These are phyloP conservation scores for Cladophialophora psammophila DNA, from an alignment of 2,329 filamentous ascomycete species.

Conservation along the genomic window DNA sequence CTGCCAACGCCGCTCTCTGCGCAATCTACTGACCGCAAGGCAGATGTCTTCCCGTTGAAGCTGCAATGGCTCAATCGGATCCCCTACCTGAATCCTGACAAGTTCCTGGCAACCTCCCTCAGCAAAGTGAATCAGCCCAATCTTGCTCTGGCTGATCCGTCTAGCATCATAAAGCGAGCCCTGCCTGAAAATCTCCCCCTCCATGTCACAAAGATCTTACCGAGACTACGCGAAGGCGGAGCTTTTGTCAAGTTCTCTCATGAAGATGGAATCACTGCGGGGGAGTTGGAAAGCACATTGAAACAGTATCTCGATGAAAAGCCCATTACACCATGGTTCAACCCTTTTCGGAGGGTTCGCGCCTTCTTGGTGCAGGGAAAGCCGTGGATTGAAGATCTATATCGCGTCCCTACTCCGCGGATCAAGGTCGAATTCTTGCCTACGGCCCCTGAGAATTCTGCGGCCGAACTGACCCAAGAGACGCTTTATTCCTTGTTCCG, in stretches of 20 bases:
- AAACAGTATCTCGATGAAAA: slow-evolving; percentile 70
- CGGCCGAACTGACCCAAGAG: slow-evolving; percentile 84
- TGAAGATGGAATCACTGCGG: slow-evolving; percentile 54
- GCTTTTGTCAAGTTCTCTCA: slow-evolving; percentile 87
- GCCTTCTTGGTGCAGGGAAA: slow-evolving; percentile 78
- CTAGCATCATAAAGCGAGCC: slow-evolving; percentile 64
- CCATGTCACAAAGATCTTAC: slow-evolving; percentile 80
- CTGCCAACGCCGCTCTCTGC: too few species aligned
- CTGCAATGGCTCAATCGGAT: slow-evolving; percentile 69
- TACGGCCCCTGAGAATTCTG: slow-evolving; percentile 71
- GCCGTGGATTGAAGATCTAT: slow-evolving; percentile 94
- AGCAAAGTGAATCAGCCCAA: slow-evolving; percentile 60
- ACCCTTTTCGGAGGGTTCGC: slow-evolving; percentile 75
- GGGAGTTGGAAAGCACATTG: slow-evolving; percentile 68
- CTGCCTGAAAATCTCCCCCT: slow-evolving; percentile 69
- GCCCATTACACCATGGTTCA: slow-evolving; percentile 88
- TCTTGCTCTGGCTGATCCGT: slow-evolving; percentile 63
- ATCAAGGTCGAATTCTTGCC: slow-evolving; percentile 86
- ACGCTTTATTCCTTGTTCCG: slow-evolving; percentile 86
- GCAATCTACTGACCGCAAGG: slow-evolving; percentile 24
- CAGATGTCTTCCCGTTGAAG: slow-evolving; percentile 84
- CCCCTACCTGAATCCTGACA: slow-evolving; percentile 56
- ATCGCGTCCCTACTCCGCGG: slow-evolving; percentile 77
- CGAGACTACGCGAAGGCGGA: slow-evolving; percentile 87
- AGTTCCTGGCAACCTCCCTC: slow-evolving; percentile 58